Base-by-base conservation (phyloP, 805 yeast genomes). In the Pichia cabralensis region DNA sequence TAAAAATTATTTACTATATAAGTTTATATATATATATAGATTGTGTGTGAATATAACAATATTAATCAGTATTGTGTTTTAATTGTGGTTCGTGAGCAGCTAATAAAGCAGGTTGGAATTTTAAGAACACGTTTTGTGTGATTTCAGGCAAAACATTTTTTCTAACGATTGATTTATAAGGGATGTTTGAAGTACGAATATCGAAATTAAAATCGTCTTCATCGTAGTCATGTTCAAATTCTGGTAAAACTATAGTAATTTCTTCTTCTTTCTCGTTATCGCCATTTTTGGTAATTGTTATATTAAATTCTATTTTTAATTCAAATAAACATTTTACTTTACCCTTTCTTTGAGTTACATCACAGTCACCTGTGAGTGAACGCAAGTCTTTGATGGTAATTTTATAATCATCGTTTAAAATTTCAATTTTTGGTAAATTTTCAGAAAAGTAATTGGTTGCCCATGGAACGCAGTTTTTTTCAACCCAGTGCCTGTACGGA, bases 401-500 rank as follows among this genome's bases (percentile, higher is more conserved):
- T n/a, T 58, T 49, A 31, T 53, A 52, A 11, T 60, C 63, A 15
- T 51, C 65, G 6, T 59, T 49, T 3, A 43, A 34, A 7, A 50
- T 71, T 4, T 58, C 39, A 25, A 76, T 43, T 1, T 76, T 77
- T 6, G 64, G 60, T 37, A 85, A 61, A 28, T 74, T 70, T 28
- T 74, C 69, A 19, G 62, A 58, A 53, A 89, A 80, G 54, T 89
- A 92, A 23, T 69, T 64, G 45, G 74, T 76, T 17, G 96, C 71
- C 98, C 98, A 89, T 41, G 73, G 76, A 35, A 92, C 69, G 62
- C 97, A 89, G 67, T 89, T 89, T 61, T 88, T 89, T 61, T 89
- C 96, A 43, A 89, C 95, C 98, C 98, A 89, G 68, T 89, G 98
- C 98, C 53, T 46, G 30, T 10, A 16, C n/a, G n/a, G n/a, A n/a